These are phyloP conservation scores for Cinnamomum chago DNA, from an alignment of 164 flowering plant genomes.

Conservation along the genomic window DNA sequence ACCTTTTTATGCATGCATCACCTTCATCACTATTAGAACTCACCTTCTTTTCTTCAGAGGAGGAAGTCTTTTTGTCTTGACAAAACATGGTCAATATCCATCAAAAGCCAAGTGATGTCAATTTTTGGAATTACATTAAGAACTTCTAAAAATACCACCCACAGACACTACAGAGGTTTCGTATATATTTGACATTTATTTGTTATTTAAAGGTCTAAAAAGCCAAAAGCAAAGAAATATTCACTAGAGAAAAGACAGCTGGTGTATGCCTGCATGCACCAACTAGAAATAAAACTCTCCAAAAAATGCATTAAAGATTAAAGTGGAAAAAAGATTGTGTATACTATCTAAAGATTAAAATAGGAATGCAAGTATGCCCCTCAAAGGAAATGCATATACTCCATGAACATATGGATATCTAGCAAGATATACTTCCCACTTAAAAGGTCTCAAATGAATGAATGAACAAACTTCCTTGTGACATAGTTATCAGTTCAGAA, in stretches of 20 bases:
- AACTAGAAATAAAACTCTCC: neutral
- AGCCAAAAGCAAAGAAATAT: neutral
- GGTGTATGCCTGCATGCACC: neutral
- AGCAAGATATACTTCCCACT: no score
- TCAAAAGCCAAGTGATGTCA: neutral
- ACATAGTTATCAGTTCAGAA: no score
- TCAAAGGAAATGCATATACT: no score
- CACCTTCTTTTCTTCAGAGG: slow-evolving; percentile 42
- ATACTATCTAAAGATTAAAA: neutral
- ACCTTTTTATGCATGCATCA: slow-evolving; percentile 44
- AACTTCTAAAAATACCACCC: neutral
- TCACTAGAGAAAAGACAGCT: neutral
- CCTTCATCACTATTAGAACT: slow-evolving; percentile 24
- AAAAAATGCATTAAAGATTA: neutral
- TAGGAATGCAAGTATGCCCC: neutral
- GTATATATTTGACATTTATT: neutral
- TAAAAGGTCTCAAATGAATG: no score
- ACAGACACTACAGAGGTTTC: neutral
- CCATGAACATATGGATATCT: no score
- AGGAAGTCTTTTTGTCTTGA: slow-evolving; percentile 42
- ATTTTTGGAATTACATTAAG: neutral
- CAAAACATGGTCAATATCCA: neutral
- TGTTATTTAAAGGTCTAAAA: neutral
- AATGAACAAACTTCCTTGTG: no score
- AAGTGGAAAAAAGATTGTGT: neutral